Percentiles rank a stretch among this genome's conserved stretches.
Conservation (phyloP, 73 alveolate species). For the Tetrahymena thermophila region DNA sequence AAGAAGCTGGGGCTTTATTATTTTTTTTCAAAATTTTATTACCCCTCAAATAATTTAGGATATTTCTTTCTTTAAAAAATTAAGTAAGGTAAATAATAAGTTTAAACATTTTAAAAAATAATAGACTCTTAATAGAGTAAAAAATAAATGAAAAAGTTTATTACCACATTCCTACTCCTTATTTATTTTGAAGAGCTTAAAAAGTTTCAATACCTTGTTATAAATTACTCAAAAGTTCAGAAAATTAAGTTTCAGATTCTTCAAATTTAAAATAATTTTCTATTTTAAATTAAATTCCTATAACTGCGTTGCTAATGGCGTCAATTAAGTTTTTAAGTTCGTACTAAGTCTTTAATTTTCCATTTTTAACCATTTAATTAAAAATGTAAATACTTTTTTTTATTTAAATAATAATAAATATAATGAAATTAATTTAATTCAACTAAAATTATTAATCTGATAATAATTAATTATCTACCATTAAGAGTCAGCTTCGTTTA, state of each 20-base stretch:
- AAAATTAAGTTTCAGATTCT: neutral
- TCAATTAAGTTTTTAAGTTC: neutral
- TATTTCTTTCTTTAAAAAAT: no score
- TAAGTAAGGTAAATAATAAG: no score
- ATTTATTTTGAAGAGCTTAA: neutral
- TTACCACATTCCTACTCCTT: neutral
- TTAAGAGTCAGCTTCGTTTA: neutral
- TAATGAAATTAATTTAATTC: no score
- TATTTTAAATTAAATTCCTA: neutral
- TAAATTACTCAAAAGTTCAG: neutral
- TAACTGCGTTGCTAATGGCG: neutral
- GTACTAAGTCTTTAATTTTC: neutral
- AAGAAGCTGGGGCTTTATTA: no score
- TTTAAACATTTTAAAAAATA: no score
- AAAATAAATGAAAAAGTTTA: neutral
- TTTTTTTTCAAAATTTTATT: no score
- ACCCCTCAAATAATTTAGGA: no score
- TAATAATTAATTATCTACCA: neutral
- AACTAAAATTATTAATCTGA: no score
- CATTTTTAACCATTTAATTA: neutral
- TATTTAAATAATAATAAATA: no score
- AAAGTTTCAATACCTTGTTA: neutral
- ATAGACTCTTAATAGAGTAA: no score
- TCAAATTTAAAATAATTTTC: neutral
- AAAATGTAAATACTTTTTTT: neutral